Evolutionary conservation across 768 basidiomycete genomes (phyloP).

Genomic region (Lactarius hatsudake): DNA sequence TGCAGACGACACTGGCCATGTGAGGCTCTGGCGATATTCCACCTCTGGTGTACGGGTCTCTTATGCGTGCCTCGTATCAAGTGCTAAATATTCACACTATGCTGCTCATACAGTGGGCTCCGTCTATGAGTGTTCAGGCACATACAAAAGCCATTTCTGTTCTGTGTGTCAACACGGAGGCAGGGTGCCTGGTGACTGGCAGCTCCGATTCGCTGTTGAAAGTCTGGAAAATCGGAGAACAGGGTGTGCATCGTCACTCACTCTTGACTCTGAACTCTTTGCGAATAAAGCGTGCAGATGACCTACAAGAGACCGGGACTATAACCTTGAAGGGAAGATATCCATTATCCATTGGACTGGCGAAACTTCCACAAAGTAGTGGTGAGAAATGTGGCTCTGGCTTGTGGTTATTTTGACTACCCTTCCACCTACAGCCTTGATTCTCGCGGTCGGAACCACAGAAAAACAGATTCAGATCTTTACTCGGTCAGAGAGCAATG

Average conservation of each 20-base stretch:
- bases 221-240: conserved; percentile 56
- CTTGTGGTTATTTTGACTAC: background rate
- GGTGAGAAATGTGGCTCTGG: conserved; percentile 42
- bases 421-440: conserved; percentile 40
- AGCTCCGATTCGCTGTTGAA: conserved; percentile 81
- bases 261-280: background rate
- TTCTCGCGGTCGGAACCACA: conserved; percentile 85
- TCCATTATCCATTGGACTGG: conserved; percentile 67
- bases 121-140: conserved; percentile 45
- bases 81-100: conserved; percentile 23
- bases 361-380: conserved; percentile 61
- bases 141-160: conserved; percentile 72
- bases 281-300: conserved; percentile 13
- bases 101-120: conserved; percentile 53
- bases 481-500: conserved; percentile 58
- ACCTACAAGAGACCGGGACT: conserved; percentile 46
- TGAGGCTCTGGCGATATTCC: conserved; percentile 58
- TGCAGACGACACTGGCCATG: conserved; percentile 71
- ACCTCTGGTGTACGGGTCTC: conserved; percentile 37
- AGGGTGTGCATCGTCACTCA: conserved; percentile 32
- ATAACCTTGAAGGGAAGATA: conserved; percentile 66
- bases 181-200: conserved; percentile 61
- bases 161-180: conserved; percentile 44
- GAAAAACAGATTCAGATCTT: conserved; percentile 77
- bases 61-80: conserved; percentile 30